These are phyloP conservation scores for Peronospora destructor DNA, from an alignment of 352 stramenopile species.

Conservation along the genomic window DNA sequence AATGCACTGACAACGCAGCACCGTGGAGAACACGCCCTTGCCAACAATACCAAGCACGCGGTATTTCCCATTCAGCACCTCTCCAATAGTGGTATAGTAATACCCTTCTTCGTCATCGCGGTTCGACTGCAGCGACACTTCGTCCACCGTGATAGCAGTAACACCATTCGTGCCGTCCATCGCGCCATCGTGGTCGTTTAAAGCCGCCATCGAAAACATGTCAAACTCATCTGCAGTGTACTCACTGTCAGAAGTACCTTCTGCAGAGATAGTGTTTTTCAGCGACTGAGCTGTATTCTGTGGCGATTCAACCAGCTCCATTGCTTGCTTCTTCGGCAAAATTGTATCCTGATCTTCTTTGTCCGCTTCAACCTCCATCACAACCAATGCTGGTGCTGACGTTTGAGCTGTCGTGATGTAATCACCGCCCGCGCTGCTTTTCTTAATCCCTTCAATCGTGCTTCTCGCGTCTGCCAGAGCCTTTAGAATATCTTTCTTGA, in stretches of 20 bases:
- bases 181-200: constrained; percentile 50
- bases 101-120: constrained; percentile 97
- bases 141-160: constrained; percentile 33
- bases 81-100: constrained; percentile 92
- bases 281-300: constrained; percentile 8
- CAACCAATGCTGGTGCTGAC: background rate
- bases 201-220: constrained; percentile 80
- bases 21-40: constrained; percentile 97
- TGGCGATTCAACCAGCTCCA: constrained; percentile 3
- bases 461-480: constrained; percentile 65
- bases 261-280: constrained; percentile 8
- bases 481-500: constrained; percentile 79
- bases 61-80: constrained; percentile 90
- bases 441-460: constrained; percentile 70
- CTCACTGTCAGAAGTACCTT: background rate
- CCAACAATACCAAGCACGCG: constrained; percentile 90
- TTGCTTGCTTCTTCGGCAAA: constrained; percentile 1
- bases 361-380: background rate
- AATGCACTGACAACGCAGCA: constrained; percentile 89
- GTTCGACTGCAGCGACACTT: constrained; percentile 71
- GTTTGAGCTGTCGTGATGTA: constrained; percentile 4
- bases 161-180: constrained; percentile 25
- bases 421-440: constrained; percentile 8
- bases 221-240: constrained; percentile 65
- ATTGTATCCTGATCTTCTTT: background rate